A percentile compares a stretch with the other conserved stretches of the same genome.
These are phyloP conservation scores for Glebionis coronaria DNA, from an alignment of 129 eudicot genomes.

Conservation along the genomic window DNA sequence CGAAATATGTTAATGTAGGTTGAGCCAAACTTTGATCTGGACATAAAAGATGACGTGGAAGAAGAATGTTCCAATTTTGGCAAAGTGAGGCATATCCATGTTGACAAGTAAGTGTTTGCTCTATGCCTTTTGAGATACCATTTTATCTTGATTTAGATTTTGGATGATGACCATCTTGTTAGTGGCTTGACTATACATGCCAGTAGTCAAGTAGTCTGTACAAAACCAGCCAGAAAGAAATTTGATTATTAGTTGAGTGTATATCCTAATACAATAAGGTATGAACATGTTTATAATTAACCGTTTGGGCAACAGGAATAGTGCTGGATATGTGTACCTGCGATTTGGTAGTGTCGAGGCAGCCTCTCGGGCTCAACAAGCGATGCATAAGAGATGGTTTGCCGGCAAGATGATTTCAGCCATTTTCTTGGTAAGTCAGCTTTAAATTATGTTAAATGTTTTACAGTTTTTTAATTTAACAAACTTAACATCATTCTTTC, in stretches of 20 bases:
- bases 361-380: conserved; percentile 83
- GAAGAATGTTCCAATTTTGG: conserved; percentile 95
- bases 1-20: conserved; percentile 43
- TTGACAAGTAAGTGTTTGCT: conserved; percentile 69
- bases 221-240: not conserved
- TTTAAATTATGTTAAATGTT: not conserved
- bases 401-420: conserved; percentile 91
- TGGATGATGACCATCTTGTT: not conserved
- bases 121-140: not conserved
- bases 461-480: not conserved
- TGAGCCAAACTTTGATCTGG: conserved; percentile 91
- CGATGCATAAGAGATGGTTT: conserved; percentile 97
- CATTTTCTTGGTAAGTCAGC: conserved; percentile 65
- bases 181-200: not conserved
- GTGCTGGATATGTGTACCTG: conserved; percentile 88
- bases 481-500: not conserved
- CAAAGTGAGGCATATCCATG: conserved; percentile 69
- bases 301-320: conserved; percentile 46
- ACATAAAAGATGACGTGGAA: conserved; percentile 82
- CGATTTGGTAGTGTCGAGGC: conserved; percentile 80
- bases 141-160: not conserved
- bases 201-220: not conserved
- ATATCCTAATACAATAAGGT: too few relatives aligned
- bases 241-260: too few relatives aligned
- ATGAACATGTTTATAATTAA: too few relatives aligned